phyloP scores from a whole-genome alignment of 2,329 filamentous ascomycete species.

The Fusarium paranaense region DNA sequence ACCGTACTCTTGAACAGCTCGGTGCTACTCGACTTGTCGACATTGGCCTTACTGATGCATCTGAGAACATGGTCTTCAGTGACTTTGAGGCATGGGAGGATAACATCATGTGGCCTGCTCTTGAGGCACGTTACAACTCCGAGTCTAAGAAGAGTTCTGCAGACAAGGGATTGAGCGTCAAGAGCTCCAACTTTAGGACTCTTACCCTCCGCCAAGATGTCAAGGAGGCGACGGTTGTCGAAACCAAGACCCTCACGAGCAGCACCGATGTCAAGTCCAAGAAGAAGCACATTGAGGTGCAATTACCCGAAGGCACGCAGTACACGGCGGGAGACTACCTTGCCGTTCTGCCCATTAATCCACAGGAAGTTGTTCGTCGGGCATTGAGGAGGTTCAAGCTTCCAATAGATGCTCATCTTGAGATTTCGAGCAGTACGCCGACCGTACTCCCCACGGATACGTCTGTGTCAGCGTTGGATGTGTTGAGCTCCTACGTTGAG shows the following conservation, averaged over 20 bases:
- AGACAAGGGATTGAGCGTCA: neutral
- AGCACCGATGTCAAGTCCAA: neutral
- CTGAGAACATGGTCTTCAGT: slow-evolving; percentile 72
- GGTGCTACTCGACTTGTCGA: slow-evolving; percentile 50
- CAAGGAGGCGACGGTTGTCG: neutral
- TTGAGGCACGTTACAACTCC: neutral
- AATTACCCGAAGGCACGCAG: neutral
- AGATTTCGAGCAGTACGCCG: neutral
- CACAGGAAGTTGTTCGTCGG: neutral
- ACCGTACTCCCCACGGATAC: neutral
- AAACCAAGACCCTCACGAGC: neutral
- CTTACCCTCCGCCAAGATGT: neutral
- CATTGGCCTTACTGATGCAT: slow-evolving; percentile 68
- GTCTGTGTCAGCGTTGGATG: neutral
- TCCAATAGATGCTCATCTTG: neutral
- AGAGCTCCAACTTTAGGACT: neutral
- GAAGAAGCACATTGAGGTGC: neutral
- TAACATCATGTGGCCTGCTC: slow-evolving; percentile 44
- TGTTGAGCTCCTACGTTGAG: neutral
- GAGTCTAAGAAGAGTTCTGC: neutral
- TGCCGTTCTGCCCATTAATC: neutral
- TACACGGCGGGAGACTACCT: neutral
- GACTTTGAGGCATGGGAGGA: slow-evolving; percentile 77
- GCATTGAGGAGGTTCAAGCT: neutral
- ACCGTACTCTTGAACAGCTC: slow-evolving; percentile 58